Conservation (phyloP, 116 monocot genomes). For the Posidonia oceanica region DNA sequence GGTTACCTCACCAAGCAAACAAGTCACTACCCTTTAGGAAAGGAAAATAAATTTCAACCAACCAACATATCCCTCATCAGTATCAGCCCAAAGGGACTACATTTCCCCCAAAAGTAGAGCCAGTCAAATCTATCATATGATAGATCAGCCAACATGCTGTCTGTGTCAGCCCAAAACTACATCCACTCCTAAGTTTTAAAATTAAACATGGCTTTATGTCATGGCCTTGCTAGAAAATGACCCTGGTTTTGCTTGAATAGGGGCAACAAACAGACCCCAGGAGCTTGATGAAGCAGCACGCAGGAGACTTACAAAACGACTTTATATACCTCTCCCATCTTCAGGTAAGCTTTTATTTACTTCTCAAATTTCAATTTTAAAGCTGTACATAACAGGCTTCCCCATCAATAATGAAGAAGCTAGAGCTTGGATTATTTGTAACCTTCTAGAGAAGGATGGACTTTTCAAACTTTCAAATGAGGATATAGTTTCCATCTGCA, state of each 20-base stretch:
- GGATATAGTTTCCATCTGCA: conserved; percentile 61
- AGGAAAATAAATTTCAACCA: too few relatives aligned
- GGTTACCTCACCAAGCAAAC: too few relatives aligned
- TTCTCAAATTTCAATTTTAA: conserved; percentile 6
- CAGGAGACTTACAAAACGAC: conserved; percentile 73
- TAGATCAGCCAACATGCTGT: too few relatives aligned
- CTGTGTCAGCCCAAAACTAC: too few relatives aligned
- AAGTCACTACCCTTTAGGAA: too few relatives aligned
- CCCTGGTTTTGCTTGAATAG: conserved; percentile 21
- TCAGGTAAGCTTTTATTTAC: conserved; percentile 33
- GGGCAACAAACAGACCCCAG: conserved; percentile 95
- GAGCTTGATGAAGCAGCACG: conserved; percentile 98
- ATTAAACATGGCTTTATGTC: too few relatives aligned
- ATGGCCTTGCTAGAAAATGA: neutral
- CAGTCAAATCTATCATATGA: too few relatives aligned
- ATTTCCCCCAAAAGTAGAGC: too few relatives aligned
- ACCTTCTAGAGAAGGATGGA: conserved; percentile 89
- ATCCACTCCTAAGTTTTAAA: too few relatives aligned
- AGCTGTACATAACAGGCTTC: conserved; percentile 7
- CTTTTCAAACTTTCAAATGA: conserved; percentile 82
- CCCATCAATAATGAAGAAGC: conserved; percentile 49
- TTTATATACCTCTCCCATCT: conserved; percentile 98
- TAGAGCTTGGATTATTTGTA: conserved; percentile 75
- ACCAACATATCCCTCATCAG: too few relatives aligned
- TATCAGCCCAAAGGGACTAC: too few relatives aligned